Base-by-base conservation (phyloP, 2,329 filamentous ascomycete genomes). In the Ophiocordyceps polyrhachis-furcata region DNA sequence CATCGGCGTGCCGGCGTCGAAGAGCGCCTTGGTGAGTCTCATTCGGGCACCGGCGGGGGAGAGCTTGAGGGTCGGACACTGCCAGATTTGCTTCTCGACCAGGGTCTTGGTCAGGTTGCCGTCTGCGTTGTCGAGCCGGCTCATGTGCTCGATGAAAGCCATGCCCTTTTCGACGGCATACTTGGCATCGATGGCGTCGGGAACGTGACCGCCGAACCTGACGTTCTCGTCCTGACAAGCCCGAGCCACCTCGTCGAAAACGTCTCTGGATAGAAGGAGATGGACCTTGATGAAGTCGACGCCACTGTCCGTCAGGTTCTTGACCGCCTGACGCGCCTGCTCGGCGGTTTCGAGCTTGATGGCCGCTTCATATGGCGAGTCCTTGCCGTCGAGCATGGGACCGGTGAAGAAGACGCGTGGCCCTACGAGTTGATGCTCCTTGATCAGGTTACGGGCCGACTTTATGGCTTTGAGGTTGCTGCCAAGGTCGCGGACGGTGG, bases 261-360 rank as follows among this genome's bases (percentile, higher is more conserved):
- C 42, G 3, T 37, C 19, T 14, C 19, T 15, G 31, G 17, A 23
- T n/a, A 25, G 42, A 4, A 15, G 13, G 2, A 43, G 19, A n/a
- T 43, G 42, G 4, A 43, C 42, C 42, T 43, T 43, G 29, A 43
- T 43, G 20, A 23, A 43, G 15, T 43, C 42, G 31, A 38, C 42
- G 20, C 42, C 42, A 11, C 21, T 20, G 9, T 43, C 17, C 15
- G 6, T 37, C 5, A 43, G 42, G 7, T 20, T 25, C 14, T 25
- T 23, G 20, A 43, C 42, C 31, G 20, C 42, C 13, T 23, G 20
- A 19, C 20, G 29, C 21, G 42, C 42, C 29, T 43, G 12, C 9
- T 25, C 29, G 5, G 17, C 31, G 19, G 42, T 37, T 5, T 9
- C 13, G 21, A 43, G 19, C 20, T 15, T 21, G 13, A 23, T 15